Evolutionary conservation across 495 filamentous ascomycete genomes (phyloP).

Genomic region (Cercophora samala): DNA sequence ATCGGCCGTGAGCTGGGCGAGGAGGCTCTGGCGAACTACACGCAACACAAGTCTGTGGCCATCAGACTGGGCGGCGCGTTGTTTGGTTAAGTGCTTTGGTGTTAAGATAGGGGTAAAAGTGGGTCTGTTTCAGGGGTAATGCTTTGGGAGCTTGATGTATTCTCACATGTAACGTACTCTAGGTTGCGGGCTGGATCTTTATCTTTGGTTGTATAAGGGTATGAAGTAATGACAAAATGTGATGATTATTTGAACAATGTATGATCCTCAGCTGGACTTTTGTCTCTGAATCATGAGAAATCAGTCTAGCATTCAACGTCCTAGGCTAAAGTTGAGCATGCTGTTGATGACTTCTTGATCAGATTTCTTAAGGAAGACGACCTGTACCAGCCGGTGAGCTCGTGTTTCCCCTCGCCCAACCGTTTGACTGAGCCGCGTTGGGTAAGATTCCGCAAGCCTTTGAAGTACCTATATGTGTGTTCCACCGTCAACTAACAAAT

Average conservation of each 20-base stretch:
- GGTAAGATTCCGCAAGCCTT: too few relatives aligned
- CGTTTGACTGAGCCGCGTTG: too few relatives aligned
- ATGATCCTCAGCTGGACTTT: too few relatives aligned
- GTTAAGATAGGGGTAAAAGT: neutral
- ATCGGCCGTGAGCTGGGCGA: constrained; percentile 93
- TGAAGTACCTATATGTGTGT: too few relatives aligned
- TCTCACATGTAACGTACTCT: neutral
- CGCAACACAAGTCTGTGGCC: constrained; percentile 63
- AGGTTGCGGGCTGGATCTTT: neutral
- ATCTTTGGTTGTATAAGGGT: neutral
- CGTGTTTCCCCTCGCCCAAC: too few relatives aligned
- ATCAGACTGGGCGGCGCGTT: constrained; percentile 30
- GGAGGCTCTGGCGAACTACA: constrained; percentile 90
- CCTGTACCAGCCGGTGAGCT: too few relatives aligned
- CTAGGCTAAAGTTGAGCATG: too few relatives aligned
- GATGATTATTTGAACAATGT: neutral
- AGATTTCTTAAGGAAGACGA: too few relatives aligned
- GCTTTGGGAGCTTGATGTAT: neutral
- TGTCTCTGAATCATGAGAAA: too few relatives aligned
- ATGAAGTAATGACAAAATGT: constrained; percentile 4
- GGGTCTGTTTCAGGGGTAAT: neutral
- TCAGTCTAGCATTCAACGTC: too few relatives aligned
- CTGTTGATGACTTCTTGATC: too few relatives aligned
- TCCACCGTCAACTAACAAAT: too few relatives aligned
- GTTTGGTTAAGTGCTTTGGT: neutral